phyloP scores from a whole-genome alignment of 495 filamentous ascomycete genomes.

The Annulohypoxylon bovei region DNA sequence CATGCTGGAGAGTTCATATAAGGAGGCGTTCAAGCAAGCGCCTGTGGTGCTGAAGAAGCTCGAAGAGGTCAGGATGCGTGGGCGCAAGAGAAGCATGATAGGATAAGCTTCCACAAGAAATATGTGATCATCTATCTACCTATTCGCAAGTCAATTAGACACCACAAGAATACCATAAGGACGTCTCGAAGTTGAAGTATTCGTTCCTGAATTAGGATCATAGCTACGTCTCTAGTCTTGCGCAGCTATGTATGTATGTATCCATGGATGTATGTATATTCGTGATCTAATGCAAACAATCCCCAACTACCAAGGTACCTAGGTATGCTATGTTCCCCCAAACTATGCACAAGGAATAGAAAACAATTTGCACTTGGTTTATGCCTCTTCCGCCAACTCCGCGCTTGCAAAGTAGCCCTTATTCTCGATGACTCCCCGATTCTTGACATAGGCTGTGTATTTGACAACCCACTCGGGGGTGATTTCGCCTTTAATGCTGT shows the following conservation, averaged over 20 bases:
- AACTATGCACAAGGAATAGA: constrained; percentile 18
- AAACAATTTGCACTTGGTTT: neutral
- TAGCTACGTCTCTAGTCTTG: constrained; percentile 20
- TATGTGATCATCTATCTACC: neutral
- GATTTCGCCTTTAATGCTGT: constrained; percentile 76
- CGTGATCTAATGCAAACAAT: constrained; percentile 34
- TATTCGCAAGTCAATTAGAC: neutral
- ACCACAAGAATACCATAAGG: neutral
- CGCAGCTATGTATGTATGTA: constrained; percentile 1
- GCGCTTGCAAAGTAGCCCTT: constrained; percentile 96
- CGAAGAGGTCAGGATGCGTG: constrained; percentile 94
- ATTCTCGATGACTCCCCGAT: constrained; percentile 97
- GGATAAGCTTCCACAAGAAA: constrained; percentile 61
- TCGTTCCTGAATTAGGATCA: neutral
- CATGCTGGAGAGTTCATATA: constrained; percentile 64
- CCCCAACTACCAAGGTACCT: constrained; percentile 12
- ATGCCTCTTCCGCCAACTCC: constrained; percentile 60
- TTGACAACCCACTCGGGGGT: constrained; percentile 94
- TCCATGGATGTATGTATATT: constrained; percentile 14
- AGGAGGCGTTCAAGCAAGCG: constrained; percentile 60
- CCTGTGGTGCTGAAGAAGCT: constrained; percentile 69
- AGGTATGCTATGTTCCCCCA: constrained; percentile 22
- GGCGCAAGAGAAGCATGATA: constrained; percentile 97
- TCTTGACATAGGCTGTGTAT: constrained; percentile 96
- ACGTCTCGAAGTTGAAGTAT: neutral